Percentiles rank a stretch among this genome's conserved stretches.
Conservation (phyloP, 768 basidiomycete species). For the Agaricus blazei region DNA sequence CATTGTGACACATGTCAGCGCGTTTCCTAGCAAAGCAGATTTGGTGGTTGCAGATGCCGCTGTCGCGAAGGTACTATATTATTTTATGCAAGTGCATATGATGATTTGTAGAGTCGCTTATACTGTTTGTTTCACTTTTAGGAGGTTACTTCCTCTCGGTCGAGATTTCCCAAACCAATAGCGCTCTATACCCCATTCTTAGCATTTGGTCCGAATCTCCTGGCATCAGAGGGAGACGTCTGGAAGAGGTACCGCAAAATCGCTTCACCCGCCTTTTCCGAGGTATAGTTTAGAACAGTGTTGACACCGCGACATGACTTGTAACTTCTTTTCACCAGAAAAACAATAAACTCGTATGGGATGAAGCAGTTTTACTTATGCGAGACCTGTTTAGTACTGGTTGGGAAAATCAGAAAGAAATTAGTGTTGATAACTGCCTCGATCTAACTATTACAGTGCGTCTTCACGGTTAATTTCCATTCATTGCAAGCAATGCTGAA, state of each 20-base stretch:
- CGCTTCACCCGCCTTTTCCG: conserved; percentile 53
- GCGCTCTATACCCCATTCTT: conserved; percentile 34
- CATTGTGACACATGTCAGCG: conserved; percentile 1
- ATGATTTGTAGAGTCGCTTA: background rate
- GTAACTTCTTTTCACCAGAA: conserved; percentile 17
- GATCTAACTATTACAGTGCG: conserved; percentile 47
- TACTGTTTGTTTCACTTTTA: conserved; percentile 14
- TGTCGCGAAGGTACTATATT: conserved; percentile 22
- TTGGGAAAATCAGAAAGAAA: conserved; percentile 34
- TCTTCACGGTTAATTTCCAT: conserved; percentile 6
- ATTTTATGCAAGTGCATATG: too few species aligned
- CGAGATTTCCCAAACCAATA: conserved; percentile 49
- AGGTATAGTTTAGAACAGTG: conserved; percentile 25
- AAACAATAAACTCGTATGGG: conserved; percentile 43
- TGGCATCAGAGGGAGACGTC: conserved; percentile 52
- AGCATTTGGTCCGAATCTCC: conserved; percentile 53
- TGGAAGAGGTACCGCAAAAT: conserved; percentile 64
- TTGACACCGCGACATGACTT: background rate
- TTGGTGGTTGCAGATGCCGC: conserved; percentile 25
- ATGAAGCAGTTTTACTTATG: conserved; percentile 34
- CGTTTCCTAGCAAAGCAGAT: background rate
- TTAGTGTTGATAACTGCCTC: conserved; percentile 37
- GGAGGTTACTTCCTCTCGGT: conserved; percentile 42
- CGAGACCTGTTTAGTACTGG: conserved; percentile 36
- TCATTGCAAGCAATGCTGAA: background rate